These are phyloP conservation scores for Thoreauomyces humboldtii DNA, from an alignment of 192 early-diverging fungal species.

Conservation along the genomic window DNA sequence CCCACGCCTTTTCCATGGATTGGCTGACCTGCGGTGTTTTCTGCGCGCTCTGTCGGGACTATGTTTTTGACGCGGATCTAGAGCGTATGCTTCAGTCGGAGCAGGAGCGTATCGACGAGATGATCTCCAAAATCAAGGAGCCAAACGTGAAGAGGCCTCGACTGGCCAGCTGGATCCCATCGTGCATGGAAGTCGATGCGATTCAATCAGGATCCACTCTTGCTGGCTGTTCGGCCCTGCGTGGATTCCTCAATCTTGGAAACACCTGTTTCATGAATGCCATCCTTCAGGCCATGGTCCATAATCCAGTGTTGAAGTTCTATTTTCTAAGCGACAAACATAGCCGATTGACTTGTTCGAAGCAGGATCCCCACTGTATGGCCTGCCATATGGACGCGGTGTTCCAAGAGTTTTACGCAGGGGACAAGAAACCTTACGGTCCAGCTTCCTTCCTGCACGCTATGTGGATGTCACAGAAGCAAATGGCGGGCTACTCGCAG, in stretches of 20 bases:
- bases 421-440: conserved; percentile 69
- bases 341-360: conserved; percentile 61
- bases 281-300: conserved; percentile 85
- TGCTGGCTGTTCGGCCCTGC: conserved; percentile 55
- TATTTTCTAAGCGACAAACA: conserved; percentile 94
- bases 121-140: conserved; percentile 52
- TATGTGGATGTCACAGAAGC: conserved; percentile 84
- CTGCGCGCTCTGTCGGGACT: conserved; percentile 77
- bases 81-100: conserved; percentile 46
- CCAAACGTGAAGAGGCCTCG: conserved; percentile 45
- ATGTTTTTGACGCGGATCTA: conserved; percentile 78
- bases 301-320: conserved; percentile 85
- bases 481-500: conserved; percentile 89
- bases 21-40: conserved; percentile 65
- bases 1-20: conserved; percentile 78
- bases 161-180: conserved; percentile 59
- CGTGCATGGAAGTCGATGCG: conserved; percentile 47
- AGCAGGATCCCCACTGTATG: conserved; percentile 64
- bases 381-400: conserved; percentile 89
- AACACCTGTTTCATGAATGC: conserved; percentile 96
- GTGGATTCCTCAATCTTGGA: conserved; percentile 91
- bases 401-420: conserved; percentile 74
- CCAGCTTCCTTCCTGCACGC: conserved; percentile 80
- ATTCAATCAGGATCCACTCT: conserved; percentile 51
- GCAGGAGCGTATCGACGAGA: conserved; percentile 37